Base-by-base conservation (phyloP, 768 basidiomycete genomes). In the Tylopilus vinaceipallidus region DNA sequence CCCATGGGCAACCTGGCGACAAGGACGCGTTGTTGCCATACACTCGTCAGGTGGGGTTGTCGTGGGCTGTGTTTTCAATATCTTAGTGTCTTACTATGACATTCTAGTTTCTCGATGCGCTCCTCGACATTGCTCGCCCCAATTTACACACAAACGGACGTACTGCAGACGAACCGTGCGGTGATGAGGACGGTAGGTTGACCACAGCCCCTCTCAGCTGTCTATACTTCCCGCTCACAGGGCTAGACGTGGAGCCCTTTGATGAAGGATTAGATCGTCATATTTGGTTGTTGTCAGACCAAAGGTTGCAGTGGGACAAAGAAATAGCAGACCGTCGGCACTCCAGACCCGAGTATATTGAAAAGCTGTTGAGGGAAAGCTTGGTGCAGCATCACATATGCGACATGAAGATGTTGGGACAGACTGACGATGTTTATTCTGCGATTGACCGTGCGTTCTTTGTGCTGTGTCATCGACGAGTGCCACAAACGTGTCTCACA, bases 221-320 rank as follows among this genome's bases (percentile, higher is more conserved):
- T 38, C 23, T 29, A 10, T 38, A 9, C 19, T 11, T 20, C 27
- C 27, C 34, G 19, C 22, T 58, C 14, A 60, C 26, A 22, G 22
- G 14, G 16, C n/a, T 53, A 86, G 83, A 83, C 37, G 80, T 82
- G 56, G 89, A 93, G 60, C 77, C 82, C 3, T 95, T 93, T 65
- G 91, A 95, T 60, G 91, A 95, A 67, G 82, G 81, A 2, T 78
- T 95, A 27, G 92, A 95, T 63, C 73, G 88, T 42, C 80, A 80
- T 38, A 86, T 94, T 38, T 91, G 87, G 86, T 84, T 86, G 1
- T 67, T 93, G 17, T 83, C 86, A 35, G 81, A 86, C 55, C 87
- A 87, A 42, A 74, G 84, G 26, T 69, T 91, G 44, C 78, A 84
- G 55, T 90, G 82, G 82, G 83, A 91, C 61, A 82, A 80, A 53